Evolutionary conservation across 129 eudicot species (phyloP), one percentile per base, ranked within the genome.

Genomic region (Logfia minima): DNA sequence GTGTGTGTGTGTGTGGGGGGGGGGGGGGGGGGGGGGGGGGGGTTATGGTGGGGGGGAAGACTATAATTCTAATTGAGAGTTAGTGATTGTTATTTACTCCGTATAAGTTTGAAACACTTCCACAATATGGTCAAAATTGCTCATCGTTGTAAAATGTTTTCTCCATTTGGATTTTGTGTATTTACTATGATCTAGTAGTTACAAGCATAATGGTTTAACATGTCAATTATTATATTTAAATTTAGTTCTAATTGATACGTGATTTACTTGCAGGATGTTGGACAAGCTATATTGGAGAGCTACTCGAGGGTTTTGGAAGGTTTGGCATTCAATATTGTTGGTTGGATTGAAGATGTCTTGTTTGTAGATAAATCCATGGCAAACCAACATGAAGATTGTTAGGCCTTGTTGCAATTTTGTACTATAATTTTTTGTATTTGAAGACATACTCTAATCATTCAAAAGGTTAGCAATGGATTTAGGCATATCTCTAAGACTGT

Each of bases 301-400:
- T 90, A 90, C 75, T 90, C 92, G 1, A 77, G 96, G 81, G 92
- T 87, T 81, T 41, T 90, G 52, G 96, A 90, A 81, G 87, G 96
- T 84, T 80, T 90, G 45, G 96, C 96, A 28, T 90, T 81, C 78
- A 87, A 90, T 72, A 85, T 90, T 74, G 96, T 90, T 76, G 87
- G 91, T 74, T 88, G 97, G 98, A 77, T 85, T 51, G 93, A 93
- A 53, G 98, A 93, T 84, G 96, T 93, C 32, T 70, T 90, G 10
- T 87, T 83, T 83, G 92, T 91, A 48, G 95, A 90, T 62, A 87
- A 86, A 72, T 80, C 87, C 56, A 79, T 75, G 85, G 82, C 66
- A 77, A 84, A 70, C 68, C 87, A 79, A 72, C 82, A 74, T 17
- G 62, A 72, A 72, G 63, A 77, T 16, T 68, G 59, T 55, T 77